Percentiles rank a stretch among this genome's conserved stretches.
phyloP scores from a whole-genome alignment of 2,329 filamentous ascomycete species.

The Alternaria conjuncta region DNA sequence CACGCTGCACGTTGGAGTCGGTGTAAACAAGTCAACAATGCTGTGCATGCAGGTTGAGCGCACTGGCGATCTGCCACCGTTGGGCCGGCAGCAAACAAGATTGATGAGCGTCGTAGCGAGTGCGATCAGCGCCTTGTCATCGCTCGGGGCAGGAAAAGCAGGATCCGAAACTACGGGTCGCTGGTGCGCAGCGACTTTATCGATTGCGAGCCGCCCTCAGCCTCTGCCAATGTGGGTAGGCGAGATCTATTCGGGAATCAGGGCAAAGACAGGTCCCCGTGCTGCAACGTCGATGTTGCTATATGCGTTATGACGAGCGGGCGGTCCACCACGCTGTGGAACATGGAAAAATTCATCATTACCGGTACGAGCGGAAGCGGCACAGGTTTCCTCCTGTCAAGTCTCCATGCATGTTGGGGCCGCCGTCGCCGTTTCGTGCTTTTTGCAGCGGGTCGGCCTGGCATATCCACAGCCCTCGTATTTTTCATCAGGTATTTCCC shows the following conservation, averaged over 20 bases:
- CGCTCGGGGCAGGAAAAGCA: slow-evolving; percentile 9
- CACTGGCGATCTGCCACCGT: neutral
- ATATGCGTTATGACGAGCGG: slow-evolving; percentile 13
- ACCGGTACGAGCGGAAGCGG: slow-evolving; percentile 7
- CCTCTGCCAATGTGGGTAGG: slow-evolving; percentile 12
- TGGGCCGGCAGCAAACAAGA: slow-evolving; percentile 1
- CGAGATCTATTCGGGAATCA: neutral
- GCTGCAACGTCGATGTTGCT: slow-evolving; percentile 9
- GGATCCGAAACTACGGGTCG: slow-evolving; percentile 16
- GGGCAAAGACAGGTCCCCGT: slow-evolving; percentile 7
- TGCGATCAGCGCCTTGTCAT: slow-evolving; percentile 16
- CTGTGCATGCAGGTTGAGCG: neutral
- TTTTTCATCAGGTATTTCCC: slow-evolving; percentile 17
- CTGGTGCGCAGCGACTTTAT: slow-evolving; percentile 14
- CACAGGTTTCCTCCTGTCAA: slow-evolving; percentile 1
- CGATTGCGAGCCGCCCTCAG: slow-evolving; percentile 27
- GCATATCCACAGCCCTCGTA: slow-evolving; percentile 26
- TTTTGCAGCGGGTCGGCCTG: slow-evolving; percentile 18
- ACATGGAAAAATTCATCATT: slow-evolving; percentile 6
- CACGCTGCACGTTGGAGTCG: neutral
- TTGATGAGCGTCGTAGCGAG: neutral
- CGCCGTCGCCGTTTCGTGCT: slow-evolving; percentile 12
- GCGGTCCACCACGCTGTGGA: slow-evolving; percentile 22
- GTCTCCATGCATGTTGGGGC: slow-evolving; percentile 17
- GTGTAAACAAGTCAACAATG: slow-evolving; percentile 7